Evolutionary conservation across 768 basidiomycete genomes (phyloP), one percentile per base, ranked within the genome.

Genomic region (Lactarius pseudohatsudake): DNA sequence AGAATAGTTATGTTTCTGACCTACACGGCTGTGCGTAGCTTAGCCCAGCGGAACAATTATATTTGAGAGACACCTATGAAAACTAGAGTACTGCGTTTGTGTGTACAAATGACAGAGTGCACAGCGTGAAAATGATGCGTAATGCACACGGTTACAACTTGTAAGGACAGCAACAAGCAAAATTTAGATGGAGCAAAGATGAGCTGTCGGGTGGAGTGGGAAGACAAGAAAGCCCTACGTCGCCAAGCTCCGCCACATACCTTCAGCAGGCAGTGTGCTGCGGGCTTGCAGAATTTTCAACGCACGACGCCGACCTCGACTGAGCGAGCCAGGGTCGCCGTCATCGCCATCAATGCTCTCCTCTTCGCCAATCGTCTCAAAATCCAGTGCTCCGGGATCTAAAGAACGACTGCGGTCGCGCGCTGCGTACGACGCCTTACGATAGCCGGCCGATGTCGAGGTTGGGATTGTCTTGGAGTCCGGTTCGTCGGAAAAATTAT

Each of bases 161-260:
- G 36, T 28, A 34, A 43, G 30, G 45, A 57, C 38, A 45, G 11
- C 72, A 70, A 71, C 67, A 70, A 73, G 75, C 75, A 72, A 28
- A 64, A 71, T 70, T 75, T 74, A 71, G 60, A 79, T 75, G 74
- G 73, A 76, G 65, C 68, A 75, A 76, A 56, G 56, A 54, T 61
- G 53, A 47, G 58, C 55, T 22, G 58, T 41, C 57, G 69, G 63
- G 61, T 62, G 28, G n/a, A 47, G 1, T 26, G 26, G 26, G 15
- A 15, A 28, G 50, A 26, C 22, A 61, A 72, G 57, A 64, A 7
- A 13, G 34, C 56, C 30, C 73, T 66, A 82, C 45, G 60, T 66
- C 26, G 86, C 90, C 72, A 92, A 78, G 78, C 91, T 92, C 72
- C 89, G 82, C 90, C 90, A 92, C 90, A 92, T 91, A 43, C 90